Conservation (phyloP, 305 asterid genomes). For the Fraxinus albicans region DNA sequence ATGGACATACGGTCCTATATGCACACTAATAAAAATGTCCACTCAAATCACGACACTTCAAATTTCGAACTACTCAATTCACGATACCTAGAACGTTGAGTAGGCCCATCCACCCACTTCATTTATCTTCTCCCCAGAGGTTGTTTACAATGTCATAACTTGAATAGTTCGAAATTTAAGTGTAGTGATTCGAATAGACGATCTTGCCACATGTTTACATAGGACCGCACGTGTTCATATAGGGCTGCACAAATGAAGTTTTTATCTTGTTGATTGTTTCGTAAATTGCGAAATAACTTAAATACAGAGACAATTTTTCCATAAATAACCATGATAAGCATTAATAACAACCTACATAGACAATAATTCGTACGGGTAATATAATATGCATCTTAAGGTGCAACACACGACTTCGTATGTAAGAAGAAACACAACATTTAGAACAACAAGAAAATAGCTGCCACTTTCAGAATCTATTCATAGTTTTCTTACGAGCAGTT, state of each 20-base stretch:
- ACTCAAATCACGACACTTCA: not conserved
- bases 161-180: not conserved
- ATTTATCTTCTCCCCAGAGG: not conserved
- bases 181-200: not conserved
- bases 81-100: not conserved
- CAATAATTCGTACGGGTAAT: not conserved
- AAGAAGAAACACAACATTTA: constrained; percentile 22
- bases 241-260: not conserved
- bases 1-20: not conserved
- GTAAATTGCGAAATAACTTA: not conserved
- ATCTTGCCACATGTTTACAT: not conserved
- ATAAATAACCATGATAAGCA: constrained; percentile 10
- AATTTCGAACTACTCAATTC: not conserved
- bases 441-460: constrained; percentile 21
- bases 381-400: constrained; percentile 2
- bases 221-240: not conserved
- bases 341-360: constrained; percentile 20
- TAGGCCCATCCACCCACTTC: not conserved
- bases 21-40: not conserved
- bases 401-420: constrained; percentile 25
- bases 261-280: not conserved
- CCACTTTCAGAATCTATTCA: constrained; percentile 18
- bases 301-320: not conserved
- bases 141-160: not conserved
- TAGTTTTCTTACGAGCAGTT: constrained; percentile 57